Conservation (phyloP, 441 rosid species). For the Syzygium malaccense region DNA sequence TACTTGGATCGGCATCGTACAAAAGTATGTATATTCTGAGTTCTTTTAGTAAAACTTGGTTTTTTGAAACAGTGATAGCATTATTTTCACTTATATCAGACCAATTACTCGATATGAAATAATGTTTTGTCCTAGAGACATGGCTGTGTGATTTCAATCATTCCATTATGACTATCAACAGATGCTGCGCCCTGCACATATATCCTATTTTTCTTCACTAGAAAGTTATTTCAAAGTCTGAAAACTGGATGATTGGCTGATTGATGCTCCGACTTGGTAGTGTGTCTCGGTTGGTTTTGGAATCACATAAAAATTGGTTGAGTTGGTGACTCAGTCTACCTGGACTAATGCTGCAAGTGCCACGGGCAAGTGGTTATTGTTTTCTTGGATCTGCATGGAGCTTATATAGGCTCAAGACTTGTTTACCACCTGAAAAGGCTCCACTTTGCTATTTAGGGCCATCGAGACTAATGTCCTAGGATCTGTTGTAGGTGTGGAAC, state of each 20-base stretch:
- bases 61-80: not conserved
- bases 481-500: not conserved
- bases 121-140: not conserved
- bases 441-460: not conserved
- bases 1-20: slow-evolving; percentile 84
- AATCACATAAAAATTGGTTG: not conserved
- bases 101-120: not conserved
- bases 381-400: not conserved
- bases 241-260: not conserved
- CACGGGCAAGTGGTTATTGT: not conserved
- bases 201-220: not conserved
- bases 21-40: slow-evolving; percentile 44
- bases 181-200: not conserved
- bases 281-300: not conserved
- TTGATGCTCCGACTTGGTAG: not conserved
- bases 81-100: not conserved
- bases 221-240: not conserved
- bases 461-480: not conserved
- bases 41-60: not conserved
- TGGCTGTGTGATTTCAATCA: not conserved
- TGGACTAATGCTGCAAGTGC: not conserved
- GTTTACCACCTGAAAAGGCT: not conserved
- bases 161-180: not conserved
- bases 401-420: not conserved
- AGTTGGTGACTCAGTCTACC: not conserved